These are phyloP conservation scores for Blastomyces gilchristii DNA, from an alignment of 2,329 filamentous ascomycete genomes.

Conservation along the genomic window DNA sequence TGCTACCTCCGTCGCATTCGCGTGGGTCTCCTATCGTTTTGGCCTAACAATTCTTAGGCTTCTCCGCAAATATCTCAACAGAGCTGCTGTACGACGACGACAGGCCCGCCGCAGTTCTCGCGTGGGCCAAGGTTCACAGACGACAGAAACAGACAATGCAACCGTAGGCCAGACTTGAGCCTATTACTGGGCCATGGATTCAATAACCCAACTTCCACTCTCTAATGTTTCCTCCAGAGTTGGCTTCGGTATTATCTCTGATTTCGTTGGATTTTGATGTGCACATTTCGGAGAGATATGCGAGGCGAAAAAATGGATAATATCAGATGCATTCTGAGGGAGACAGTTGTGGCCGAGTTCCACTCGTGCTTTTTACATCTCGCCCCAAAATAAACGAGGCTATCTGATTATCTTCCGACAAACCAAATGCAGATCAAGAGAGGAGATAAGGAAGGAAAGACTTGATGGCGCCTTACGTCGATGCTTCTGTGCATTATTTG, in stretches of 20 bases:
- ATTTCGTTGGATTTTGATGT: neutral
- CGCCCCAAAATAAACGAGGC: neutral
- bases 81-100: neutral
- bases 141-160: neutral
- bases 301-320: neutral
- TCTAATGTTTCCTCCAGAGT: neutral
- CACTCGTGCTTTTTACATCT: neutral
- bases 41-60: neutral
- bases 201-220: neutral
- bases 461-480: neutral
- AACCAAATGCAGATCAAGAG: neutral
- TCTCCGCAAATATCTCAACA: slow-evolving; percentile 9
- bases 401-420: neutral
- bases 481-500: neutral
- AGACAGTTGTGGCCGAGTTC: neutral
- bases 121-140: neutral
- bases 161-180: neutral
- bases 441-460: no score
- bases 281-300: neutral
- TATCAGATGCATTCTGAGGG: neutral
- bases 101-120: slow-evolving; percentile 2
- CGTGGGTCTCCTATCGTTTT: slow-evolving; percentile 12
- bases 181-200: neutral
- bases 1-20: slow-evolving; percentile 11
- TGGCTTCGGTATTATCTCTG: neutral